Evolutionary conservation across 306 rosid species (phyloP), one percentile per base, ranked within the genome.

Genomic region (Dryas octopetala): DNA sequence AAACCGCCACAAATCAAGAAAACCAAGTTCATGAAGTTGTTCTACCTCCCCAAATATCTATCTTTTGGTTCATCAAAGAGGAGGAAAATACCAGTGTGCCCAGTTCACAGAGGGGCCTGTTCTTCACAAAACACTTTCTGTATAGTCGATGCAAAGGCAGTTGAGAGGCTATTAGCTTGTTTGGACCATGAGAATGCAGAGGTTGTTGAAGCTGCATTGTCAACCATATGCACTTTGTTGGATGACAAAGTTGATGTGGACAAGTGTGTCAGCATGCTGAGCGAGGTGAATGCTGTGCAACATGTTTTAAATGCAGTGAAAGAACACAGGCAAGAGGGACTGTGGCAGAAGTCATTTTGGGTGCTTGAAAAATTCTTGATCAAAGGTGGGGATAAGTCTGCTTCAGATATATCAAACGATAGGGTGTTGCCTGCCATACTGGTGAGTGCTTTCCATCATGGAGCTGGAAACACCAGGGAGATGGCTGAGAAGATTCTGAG

Each of bases 181-280:
- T 68, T 82, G 55, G 86, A 78, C 71, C 69, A 84, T 49, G 82
- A 82, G 48, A 87, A 82, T 49, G 77, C 76, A 19, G 83, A 77
- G 58, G 85, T 87, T 1, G 85, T 79, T 26, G 88, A 82, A 53
- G 90, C 86, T 50, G 84, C 88, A 57, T 60, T 87, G 45, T 76
- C 88, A 13, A 85, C 86, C 16, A 64, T 82, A 49, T 76, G 77
- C 60, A 87, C 91, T 12, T 74, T 79, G 71, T 59, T 84, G 67
- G 86, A 84, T 68, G 91, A 87, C 61, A 71, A 80, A 62, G 82
- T 87, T n/a, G 88, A 87, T 9, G 68, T 87, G 53, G 85, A 81
- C 38, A 70, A 47, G 9, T 71, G 88, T 62, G 84, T 84, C 76
- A 81, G 57, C 63, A 58, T 86, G 67, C 54, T 86, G 50, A 71